phyloP scores from a whole-genome alignment of 768 basidiomycete genomes.

The Russula abietina region DNA sequence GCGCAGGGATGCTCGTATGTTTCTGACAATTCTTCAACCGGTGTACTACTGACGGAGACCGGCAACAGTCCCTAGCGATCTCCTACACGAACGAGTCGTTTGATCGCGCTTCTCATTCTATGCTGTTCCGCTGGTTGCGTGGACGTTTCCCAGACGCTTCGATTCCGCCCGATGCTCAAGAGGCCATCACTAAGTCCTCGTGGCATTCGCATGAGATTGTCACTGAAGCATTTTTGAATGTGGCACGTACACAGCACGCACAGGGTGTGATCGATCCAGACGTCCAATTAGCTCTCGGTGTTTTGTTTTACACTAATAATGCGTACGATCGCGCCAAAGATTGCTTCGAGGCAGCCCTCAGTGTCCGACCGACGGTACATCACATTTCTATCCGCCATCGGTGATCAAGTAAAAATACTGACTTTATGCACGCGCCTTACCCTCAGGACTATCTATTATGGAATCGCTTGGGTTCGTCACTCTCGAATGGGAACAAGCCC shows the following conservation, averaged over 20 bases:
- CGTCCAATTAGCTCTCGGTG: slow-evolving; percentile 88
- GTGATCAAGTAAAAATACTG: neutral
- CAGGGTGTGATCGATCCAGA: slow-evolving; percentile 75
- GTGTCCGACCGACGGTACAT: slow-evolving; percentile 63
- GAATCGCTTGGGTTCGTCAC: slow-evolving; percentile 91
- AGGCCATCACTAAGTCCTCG: slow-evolving; percentile 49
- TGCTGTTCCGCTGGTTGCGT: slow-evolving; percentile 79
- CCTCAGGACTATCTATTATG: slow-evolving; percentile 83
- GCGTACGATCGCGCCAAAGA: slow-evolving; percentile 89
- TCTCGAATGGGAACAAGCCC: slow-evolving; percentile 91
- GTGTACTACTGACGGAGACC: slow-evolving; percentile 13
- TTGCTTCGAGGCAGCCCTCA: slow-evolving; percentile 87
- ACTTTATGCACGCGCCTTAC: neutral
- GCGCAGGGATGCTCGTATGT: slow-evolving; percentile 70
- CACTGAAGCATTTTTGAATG: slow-evolving; percentile 73
- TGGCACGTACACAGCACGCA: slow-evolving; percentile 78
- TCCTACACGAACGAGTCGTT: slow-evolving; percentile 93
- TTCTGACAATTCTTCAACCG: neutral
- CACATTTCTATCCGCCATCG: slow-evolving; percentile 29
- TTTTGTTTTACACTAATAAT: slow-evolving; percentile 82
- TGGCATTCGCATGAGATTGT: slow-evolving; percentile 82
- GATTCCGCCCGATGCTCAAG: slow-evolving; percentile 50
- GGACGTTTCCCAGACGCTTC: slow-evolving; percentile 55
- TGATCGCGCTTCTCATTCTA: slow-evolving; percentile 79
- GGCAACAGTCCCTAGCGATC: slow-evolving; percentile 78